These are phyloP conservation scores for Candida coleopterorum DNA, from an alignment of 805 yeast species.

Conservation along the genomic window DNA sequence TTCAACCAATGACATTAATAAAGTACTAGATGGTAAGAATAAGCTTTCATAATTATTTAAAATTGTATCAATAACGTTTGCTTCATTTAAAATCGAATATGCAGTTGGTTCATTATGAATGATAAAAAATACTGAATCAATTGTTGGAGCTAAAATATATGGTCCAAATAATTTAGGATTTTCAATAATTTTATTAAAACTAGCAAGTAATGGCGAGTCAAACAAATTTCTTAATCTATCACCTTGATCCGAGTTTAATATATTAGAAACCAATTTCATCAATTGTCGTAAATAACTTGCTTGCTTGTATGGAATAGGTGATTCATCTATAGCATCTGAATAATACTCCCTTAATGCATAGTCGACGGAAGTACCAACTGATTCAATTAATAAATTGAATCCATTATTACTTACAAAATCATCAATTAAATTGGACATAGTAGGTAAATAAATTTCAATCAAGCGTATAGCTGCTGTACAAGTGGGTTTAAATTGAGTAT, in stretches of 20 bases:
- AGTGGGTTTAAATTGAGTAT: slow-evolving; percentile 50
- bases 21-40: slow-evolving; percentile 53
- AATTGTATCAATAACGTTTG: slow-evolving; percentile 63
- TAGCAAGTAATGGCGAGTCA: slow-evolving; percentile 71
- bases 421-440: slow-evolving; percentile 46
- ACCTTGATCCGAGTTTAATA: slow-evolving; percentile 71
- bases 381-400: slow-evolving; percentile 52
- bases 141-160: slow-evolving; percentile 51
- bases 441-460: slow-evolving; percentile 42
- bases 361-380: slow-evolving; percentile 59
- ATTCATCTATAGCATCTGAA: slow-evolving; percentile 62
- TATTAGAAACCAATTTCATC: slow-evolving; percentile 56
- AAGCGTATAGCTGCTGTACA: slow-evolving; percentile 62
- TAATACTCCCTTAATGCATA: slow-evolving; percentile 55
- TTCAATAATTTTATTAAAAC: slow-evolving; percentile 54
- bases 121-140: slow-evolving; percentile 63
- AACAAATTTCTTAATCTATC: slow-evolving; percentile 81
- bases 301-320: slow-evolving; percentile 55
- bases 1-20: slow-evolving; percentile 62
- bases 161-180: slow-evolving; percentile 65
- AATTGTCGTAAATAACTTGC: slow-evolving; percentile 45
- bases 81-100: slow-evolving; percentile 71
- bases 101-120: slow-evolving; percentile 92
- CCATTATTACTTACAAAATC: slow-evolving; percentile 69
- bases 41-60: slow-evolving; percentile 53